These are phyloP conservation scores for Elaphomyces granulatus DNA, from an alignment of 495 filamentous ascomycete genomes.

Conservation along the genomic window DNA sequence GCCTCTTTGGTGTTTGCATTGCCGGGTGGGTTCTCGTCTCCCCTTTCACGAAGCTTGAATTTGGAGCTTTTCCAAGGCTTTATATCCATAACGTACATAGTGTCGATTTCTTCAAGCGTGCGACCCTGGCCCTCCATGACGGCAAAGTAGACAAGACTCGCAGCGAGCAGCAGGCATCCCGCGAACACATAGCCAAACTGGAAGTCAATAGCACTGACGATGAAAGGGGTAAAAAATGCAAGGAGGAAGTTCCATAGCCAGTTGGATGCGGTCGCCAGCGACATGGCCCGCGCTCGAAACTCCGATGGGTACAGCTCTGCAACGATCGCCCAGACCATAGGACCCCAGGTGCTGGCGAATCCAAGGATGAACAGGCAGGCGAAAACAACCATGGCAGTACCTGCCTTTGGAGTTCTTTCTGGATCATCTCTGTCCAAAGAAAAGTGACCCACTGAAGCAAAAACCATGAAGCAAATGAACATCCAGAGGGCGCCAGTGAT, in stretches of 20 bases:
- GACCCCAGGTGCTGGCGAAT: slow-evolving; percentile 61
- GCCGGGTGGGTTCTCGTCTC: background rate
- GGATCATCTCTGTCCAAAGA: slow-evolving; percentile 40
- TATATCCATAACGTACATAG: slow-evolving; percentile 58
- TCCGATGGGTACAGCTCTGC: slow-evolving; percentile 68
- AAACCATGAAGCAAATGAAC: slow-evolving; percentile 57
- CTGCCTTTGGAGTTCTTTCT: slow-evolving; percentile 42
- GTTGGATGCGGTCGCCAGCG: slow-evolving; percentile 60
- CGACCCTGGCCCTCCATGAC: slow-evolving; percentile 50
- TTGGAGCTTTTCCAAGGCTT: slow-evolving; percentile 44
- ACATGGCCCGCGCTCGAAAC: slow-evolving; percentile 60
- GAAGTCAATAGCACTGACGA: slow-evolving; percentile 50
- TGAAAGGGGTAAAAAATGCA: slow-evolving; percentile 63
- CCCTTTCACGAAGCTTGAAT: slow-evolving; percentile 25
- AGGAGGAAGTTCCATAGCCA: slow-evolving; percentile 83
- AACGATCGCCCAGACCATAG: slow-evolving; percentile 64
- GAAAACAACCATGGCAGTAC: slow-evolving; percentile 62
- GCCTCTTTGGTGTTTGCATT: background rate
- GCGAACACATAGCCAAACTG: slow-evolving; percentile 68
- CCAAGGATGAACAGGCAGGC: slow-evolving; percentile 48
- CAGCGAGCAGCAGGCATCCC: slow-evolving; percentile 45
- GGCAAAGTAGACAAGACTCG: slow-evolving; percentile 53
- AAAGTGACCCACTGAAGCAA: slow-evolving; percentile 54
- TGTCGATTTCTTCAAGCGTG: slow-evolving; percentile 62
- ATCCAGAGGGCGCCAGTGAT: slow-evolving; percentile 54